A percentile compares a stretch with the other conserved stretches of the same genome.
Evolutionary conservation across 2,329 filamentous ascomycete species (phyloP).

Genomic region (Kalmusia sp.): DNA sequence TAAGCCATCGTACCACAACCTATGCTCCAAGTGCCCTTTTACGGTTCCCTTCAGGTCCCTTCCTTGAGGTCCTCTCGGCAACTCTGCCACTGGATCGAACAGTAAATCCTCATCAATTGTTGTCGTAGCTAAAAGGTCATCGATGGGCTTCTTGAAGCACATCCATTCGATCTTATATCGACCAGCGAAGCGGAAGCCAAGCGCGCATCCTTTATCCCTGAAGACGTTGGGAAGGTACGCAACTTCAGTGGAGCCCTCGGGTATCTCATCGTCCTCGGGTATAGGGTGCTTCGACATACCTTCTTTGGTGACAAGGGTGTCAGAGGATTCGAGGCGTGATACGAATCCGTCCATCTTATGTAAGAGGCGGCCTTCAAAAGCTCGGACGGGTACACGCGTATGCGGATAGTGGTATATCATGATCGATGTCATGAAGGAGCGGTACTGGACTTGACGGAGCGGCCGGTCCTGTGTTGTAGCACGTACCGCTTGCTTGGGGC

Average conservation of each 20-base stretch:
- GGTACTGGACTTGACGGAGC: slow-evolving; percentile 14
- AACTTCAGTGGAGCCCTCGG: slow-evolving; percentile 23
- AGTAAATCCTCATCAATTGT: slow-evolving; percentile 6
- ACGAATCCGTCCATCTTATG: slow-evolving; percentile 17
- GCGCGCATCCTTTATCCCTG: slow-evolving; percentile 22
- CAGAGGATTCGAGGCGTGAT: slow-evolving; percentile 14
- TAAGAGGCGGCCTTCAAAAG: slow-evolving; percentile 10
- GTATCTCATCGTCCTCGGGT: slow-evolving; percentile 24
- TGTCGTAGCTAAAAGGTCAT: slow-evolving; percentile 6
- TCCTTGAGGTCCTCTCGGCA: slow-evolving; percentile 14
- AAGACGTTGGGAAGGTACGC: slow-evolving; percentile 25
- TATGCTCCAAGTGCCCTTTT: slow-evolving; percentile 25
- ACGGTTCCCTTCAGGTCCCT: slow-evolving; percentile 1
- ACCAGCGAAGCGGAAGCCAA: slow-evolving; percentile 25
- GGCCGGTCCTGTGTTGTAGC: too few relatives aligned
- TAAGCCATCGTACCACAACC: slow-evolving; percentile 23
- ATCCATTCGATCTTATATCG: slow-evolving; percentile 27
- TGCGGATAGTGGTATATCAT: slow-evolving; percentile 28
- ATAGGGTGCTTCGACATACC: not conserved
- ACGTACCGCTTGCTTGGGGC: too few relatives aligned
- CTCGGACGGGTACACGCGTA: slow-evolving; percentile 8
- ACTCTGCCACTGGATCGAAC: slow-evolving; percentile 29
- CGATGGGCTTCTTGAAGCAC: slow-evolving; percentile 21
- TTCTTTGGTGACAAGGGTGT: slow-evolving; percentile 10
- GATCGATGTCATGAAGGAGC: slow-evolving; percentile 22